Base-by-base conservation (phyloP, 129 eudicot species). In the Artemisia argyi region DNA sequence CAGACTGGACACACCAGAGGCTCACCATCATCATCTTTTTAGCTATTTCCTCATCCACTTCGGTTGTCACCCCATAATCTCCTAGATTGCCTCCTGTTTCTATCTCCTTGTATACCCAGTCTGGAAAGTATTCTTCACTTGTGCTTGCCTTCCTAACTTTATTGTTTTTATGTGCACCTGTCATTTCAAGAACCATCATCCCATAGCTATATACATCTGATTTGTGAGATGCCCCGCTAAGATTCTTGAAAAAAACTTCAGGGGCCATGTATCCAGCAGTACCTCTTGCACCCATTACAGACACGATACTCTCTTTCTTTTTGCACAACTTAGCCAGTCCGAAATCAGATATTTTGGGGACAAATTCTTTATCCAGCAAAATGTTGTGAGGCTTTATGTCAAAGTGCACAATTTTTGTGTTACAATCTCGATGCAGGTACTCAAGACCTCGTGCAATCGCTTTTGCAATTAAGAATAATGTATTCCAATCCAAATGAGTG, bases 341-440 rank as follows among this genome's bases (percentile, higher is more conserved):
- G 14, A 85, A 82, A 28, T 82, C 87, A 1, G 87, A 69, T 42
- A 85, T 77, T 54, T 85, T 82, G 1, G 87, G 87, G 46, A 79
- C 57, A 69, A 82, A 81, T n/a, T 81, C 81, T 50, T 72, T 48
- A 3, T 85, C 86, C 30, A 85, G 12, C 1, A 85, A 80, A 44
- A 79, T 79, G 66, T 79, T 85, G 49, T 76, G 87, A 44, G 90
- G 90, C 76, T 82, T 75, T 42, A 83, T 83, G 60, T 83, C 86
- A 18, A 83, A 76, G 50, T 79, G 87, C 32, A 79, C 62, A 1
- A 83, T 79, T 71, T 84, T 75, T 17, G 81, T 83, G 69, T 71
- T 83, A 44, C 87, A 78, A 60, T 81, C 87, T 65, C 35, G 71
- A 19, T 83, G 87, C 10, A 83, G 68, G 65, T 83, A 83, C 59